Conservation (phyloP, 257 asterid genomes). For the Ehretia macrophylla region DNA sequence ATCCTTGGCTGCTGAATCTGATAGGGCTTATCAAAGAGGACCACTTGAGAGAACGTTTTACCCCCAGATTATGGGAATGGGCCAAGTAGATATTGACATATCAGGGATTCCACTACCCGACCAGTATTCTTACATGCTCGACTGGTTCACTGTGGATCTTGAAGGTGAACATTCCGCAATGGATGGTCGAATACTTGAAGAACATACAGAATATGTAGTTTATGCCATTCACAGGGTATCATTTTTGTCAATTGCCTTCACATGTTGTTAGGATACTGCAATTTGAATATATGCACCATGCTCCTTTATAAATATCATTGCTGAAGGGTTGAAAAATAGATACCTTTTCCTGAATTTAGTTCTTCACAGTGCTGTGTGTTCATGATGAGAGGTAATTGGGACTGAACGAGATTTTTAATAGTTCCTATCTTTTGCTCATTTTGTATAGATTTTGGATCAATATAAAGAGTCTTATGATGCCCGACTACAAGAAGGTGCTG, state of each 20-base stretch:
- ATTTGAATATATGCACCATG: background rate
- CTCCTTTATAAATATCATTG: background rate
- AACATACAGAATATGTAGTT: constrained; percentile 91
- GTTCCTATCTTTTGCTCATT: background rate
- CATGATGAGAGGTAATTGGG: too few relatives aligned
- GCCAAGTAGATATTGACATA: constrained; percentile 41
- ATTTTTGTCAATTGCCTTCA: constrained; percentile 15
- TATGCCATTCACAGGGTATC: constrained; percentile 97
- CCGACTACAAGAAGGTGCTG: constrained; percentile 66
- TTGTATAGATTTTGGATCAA: constrained; percentile 44
- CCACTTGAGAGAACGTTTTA: constrained; percentile 61
- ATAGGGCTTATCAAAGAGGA: constrained; percentile 89
- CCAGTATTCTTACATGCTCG: constrained; percentile 72
- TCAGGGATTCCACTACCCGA: constrained; percentile 51
- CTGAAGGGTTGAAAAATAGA: background rate
- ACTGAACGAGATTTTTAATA: too few relatives aligned
- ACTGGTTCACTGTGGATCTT: constrained; percentile 98
- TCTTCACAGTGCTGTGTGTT: background rate
- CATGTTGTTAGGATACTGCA: background rate
- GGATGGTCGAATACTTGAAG: constrained; percentile 98
- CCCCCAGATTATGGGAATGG: constrained; percentile 37
- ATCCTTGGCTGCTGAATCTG: constrained; percentile 91
- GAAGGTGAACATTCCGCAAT: constrained; percentile 99
- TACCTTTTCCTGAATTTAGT: background rate
- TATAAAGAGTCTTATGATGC: constrained; percentile 66